These are phyloP conservation scores for Boletus smithii DNA, from an alignment of 1,284 basidiomycete species.

Conservation along the genomic window DNA sequence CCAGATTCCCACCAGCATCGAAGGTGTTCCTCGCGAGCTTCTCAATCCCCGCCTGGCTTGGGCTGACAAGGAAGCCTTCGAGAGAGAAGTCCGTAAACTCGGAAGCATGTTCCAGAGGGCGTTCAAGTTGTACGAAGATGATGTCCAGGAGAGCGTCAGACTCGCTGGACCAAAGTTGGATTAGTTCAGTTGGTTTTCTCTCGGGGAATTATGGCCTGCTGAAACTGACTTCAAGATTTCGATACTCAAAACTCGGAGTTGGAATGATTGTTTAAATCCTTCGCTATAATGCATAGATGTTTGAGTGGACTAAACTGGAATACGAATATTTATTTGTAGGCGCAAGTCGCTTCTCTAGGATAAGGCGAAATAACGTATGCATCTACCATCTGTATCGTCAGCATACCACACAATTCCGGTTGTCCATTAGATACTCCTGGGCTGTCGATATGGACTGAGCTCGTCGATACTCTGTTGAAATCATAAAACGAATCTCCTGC, in stretches of 20 bases:
- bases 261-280: background rate
- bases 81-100: conserved; percentile 80
- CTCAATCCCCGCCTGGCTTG: conserved; percentile 86
- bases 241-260: conserved; percentile 1
- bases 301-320: conserved; percentile 1
- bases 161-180: conserved; percentile 64
- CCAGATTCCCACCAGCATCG: conserved; percentile 75
- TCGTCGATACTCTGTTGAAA: conserved; percentile 10
- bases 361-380: background rate
- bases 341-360: background rate
- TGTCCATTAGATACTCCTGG: too few relatives aligned
- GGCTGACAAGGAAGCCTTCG: conserved; percentile 83
- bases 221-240: background rate
- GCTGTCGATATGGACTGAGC: background rate
- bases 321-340: conserved; percentile 6
- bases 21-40: conserved; percentile 85
- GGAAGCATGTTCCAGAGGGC: conserved; percentile 92
- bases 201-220: background rate
- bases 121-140: conserved; percentile 84
- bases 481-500: conserved; percentile 12
- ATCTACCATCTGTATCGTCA: conserved; percentile 8
- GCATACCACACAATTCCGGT: conserved; percentile 1
- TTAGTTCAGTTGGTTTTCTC: conserved; percentile 8
- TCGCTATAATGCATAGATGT: conserved; percentile 12
- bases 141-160: conserved; percentile 76